Evolutionary conservation across 108 stramenopile genomes (phyloP), one percentile per base, ranked within the genome.

Genomic region (Tribonema minus): DNA sequence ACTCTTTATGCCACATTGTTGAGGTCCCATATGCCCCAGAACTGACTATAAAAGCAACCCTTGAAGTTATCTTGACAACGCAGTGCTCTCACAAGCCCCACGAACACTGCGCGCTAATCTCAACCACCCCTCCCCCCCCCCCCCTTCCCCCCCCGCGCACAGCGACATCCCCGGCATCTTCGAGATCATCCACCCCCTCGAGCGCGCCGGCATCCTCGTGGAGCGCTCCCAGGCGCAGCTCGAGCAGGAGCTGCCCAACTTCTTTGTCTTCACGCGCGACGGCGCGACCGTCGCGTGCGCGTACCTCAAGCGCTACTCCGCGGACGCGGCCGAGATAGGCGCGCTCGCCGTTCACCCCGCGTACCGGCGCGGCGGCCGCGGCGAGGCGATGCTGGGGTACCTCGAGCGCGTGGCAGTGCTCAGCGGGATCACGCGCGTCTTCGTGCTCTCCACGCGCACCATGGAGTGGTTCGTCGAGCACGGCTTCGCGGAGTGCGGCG

Each of bases 381-480:
- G 96, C 35, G 95, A 96, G 85, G 93, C 93, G 25, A 92, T 97
- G 92, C 85, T 97, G 32, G 91, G 92, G 41, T 97, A 95, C 81
- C 82, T 97, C 25, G 96, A 97, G 85, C 89, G 95, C 33, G 64
- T 95, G 61, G 91, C 91, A 62, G 63, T 94, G 2, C 85, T 87
- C 41, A 78, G 81, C 35, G 91, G 91, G 4, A 88, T 89, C 61
- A 67, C 73, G 12, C 86, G 84, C 32, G 86, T 97, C 28, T 97
- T 97, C 76, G 94, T 95, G 1, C 83, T 97, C 9, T 92, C 91
- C 60, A 95, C 94, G 6, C 91, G 91, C 67, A 95, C 96, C 26
- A 95, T 97, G 96, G 92, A 95, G 84, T 97, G 93, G 92, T 95
- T 97, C 80, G 67, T 92, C 5, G 96, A 97, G 83, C 85, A 94